Evolutionary conservation across 192 early-diverging fungal species (phyloP).

Genomic region (Backusella liffmaniae): DNA sequence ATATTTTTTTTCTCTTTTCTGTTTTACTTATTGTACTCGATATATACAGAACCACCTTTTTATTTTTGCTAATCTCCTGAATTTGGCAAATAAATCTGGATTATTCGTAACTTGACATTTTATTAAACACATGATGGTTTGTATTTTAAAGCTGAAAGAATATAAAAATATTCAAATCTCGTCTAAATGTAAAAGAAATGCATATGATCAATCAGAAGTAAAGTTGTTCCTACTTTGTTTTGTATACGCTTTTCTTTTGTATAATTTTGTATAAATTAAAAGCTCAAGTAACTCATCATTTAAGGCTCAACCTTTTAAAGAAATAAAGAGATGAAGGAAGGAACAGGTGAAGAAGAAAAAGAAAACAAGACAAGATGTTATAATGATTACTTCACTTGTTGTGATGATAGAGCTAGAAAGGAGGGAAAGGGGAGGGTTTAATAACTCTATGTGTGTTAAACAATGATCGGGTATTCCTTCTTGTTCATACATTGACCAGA

Average conservation of each 20-base stretch:
- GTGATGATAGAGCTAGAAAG: neutral
- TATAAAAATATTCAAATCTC: neutral
- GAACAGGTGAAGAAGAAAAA: neutral
- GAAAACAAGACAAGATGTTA: neutral
- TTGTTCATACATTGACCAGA: neutral
- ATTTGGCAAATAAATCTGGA: neutral
- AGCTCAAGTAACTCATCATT: neutral
- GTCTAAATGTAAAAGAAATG: neutral
- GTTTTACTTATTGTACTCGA: neutral
- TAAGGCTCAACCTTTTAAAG: neutral
- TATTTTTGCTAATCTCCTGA: neutral
- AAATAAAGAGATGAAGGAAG: neutral
- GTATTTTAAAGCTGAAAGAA: conserved; percentile 6
- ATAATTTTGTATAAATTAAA: neutral
- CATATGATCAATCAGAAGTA: conserved; percentile 8
- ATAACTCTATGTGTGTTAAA: conserved; percentile 7
- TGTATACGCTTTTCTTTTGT: neutral
- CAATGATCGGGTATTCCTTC: neutral
- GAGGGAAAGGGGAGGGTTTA: neutral
- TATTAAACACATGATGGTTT: conserved; percentile 8
- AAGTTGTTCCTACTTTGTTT: neutral
- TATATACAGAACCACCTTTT: neutral
- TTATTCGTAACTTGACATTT: conserved; percentile 4
- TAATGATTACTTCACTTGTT: neutral
- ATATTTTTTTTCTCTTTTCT: neutral